Conservation (phyloP, 306 rosid species). For the Glycyrrhiza uralensis region DNA sequence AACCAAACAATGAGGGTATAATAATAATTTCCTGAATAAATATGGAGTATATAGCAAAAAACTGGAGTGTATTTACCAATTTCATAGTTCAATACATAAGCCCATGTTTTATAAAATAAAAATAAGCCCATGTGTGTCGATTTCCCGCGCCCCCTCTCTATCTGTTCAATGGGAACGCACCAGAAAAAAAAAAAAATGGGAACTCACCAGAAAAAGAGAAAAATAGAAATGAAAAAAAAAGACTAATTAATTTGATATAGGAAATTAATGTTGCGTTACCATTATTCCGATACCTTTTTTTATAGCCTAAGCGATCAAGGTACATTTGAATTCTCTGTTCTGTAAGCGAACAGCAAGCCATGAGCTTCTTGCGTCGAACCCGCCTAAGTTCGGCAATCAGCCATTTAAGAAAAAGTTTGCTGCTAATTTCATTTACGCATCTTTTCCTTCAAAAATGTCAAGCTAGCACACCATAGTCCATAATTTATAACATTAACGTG, state of each 20-base stretch:
- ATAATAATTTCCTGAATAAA: no score
- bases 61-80: no score
- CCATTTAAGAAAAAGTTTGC: conserved; percentile 41
- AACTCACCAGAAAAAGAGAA: conserved; percentile 42
- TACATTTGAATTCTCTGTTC: conserved; percentile 28
- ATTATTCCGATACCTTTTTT: conserved; percentile 22
- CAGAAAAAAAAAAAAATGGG: no score
- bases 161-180: conserved; percentile 39
- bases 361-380: conserved; percentile 40
- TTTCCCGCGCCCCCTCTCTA: neutral
- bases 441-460: conserved; percentile 48
- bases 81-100: no score
- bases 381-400: conserved; percentile 59
- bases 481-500: conserved; percentile 8
- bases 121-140: neutral
- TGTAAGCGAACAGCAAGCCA: conserved; percentile 29
- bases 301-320: conserved; percentile 28
- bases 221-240: conserved; percentile 22
- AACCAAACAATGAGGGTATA: no score
- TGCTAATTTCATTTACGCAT: conserved; percentile 44
- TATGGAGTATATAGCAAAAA: no score
- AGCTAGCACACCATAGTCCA: conserved; percentile 8
- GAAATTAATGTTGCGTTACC: conserved; percentile 17
- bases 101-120: no score
- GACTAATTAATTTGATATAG: neutral